Percentiles rank a stretch among this genome's conserved stretches.
Conservation (phyloP, 495 filamentous ascomycete genomes). For the Hyphodiscus hymeniophilus region DNA sequence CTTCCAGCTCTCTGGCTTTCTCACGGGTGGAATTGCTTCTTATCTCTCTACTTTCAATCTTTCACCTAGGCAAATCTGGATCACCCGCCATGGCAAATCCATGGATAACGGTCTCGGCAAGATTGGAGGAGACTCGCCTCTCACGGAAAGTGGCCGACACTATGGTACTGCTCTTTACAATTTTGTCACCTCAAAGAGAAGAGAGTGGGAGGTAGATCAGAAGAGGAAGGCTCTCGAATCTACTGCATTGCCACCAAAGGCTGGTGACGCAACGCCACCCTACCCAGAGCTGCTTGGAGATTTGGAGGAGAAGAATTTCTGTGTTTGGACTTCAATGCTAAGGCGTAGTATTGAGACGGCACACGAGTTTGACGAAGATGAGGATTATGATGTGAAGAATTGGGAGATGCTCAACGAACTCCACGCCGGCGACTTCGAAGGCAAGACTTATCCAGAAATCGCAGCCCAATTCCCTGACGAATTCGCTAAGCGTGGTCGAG, state of each 20-base stretch:
- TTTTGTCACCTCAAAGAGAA: constrained; percentile 68
- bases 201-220: constrained; percentile 70
- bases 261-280: constrained; percentile 87
- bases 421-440: constrained; percentile 85
- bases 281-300: constrained; percentile 71
- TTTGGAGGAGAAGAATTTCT: constrained; percentile 76
- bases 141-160: constrained; percentile 63
- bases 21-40: constrained; percentile 82
- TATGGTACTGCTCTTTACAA: constrained; percentile 66
- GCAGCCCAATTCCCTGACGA: constrained; percentile 64
- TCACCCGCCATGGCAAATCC: constrained; percentile 88
- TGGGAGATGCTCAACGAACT: constrained; percentile 99
- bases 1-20: constrained; percentile 83
- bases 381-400: constrained; percentile 95
- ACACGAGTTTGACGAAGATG: constrained; percentile 77
- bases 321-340: constrained; percentile 97
- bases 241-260: constrained; percentile 68
- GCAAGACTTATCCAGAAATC: constrained; percentile 90
- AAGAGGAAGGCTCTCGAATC: constrained; percentile 56
- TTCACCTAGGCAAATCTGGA: constrained; percentile 93
- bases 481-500: constrained; percentile 59
- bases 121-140: constrained; percentile 76
- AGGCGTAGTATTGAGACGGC: constrained; percentile 77
- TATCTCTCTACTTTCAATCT: constrained; percentile 96
- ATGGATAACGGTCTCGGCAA: constrained; percentile 69